Base-by-base conservation (phyloP, 2,329 filamentous ascomycete genomes). In the Pseudogymnoascus pannorum region DNA sequence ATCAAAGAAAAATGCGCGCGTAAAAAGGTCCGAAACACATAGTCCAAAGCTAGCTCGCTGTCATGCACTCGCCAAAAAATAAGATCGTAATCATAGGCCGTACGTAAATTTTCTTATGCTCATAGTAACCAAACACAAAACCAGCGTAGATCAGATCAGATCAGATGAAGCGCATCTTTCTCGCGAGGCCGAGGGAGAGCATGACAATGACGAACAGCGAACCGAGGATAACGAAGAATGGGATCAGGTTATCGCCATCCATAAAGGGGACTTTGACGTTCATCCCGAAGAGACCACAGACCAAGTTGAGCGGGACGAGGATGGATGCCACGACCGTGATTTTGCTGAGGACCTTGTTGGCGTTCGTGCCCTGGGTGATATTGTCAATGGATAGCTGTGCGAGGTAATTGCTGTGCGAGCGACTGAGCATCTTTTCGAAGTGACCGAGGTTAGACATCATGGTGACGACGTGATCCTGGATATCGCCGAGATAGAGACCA, bases 381-480 rank as follows among this genome's bases (percentile, higher is more conserved):
- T 90, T 93, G 74, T 95, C 91, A 68, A 97, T 92, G 38, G 89
- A 93, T 64, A 97, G 85, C 72, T 97, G 94, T 1, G 94, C 93
- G 36, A 99, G 82, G 72, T 99, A 97, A 74, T 97, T 99, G 78
- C 89, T 91, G 78, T 99, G 94, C 2, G 90, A 89, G 20, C 94
- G 88, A 26, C 89, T 92, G 58, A 99, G 82, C 82, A 99, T 97
- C 81, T 97, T 97, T 74, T 99, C 94, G 68, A 96, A 97, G 73
- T 99, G 94, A 1, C 86, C 86, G 68, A 99, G 76, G 75, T 96
- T 99, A 68, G 90, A 94, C 83, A 96, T 96, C 93, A 97, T 97
- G 51, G 94, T 99, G 63, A 99, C 91, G 60, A 99, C 93, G 82
- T 99, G 94, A 76, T 99, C 94, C 75, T 99, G 94, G 66, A 99